phyloP scores from a whole-genome alignment of 257 asterid genomes.

The Solanum lycopersicoides region DNA sequence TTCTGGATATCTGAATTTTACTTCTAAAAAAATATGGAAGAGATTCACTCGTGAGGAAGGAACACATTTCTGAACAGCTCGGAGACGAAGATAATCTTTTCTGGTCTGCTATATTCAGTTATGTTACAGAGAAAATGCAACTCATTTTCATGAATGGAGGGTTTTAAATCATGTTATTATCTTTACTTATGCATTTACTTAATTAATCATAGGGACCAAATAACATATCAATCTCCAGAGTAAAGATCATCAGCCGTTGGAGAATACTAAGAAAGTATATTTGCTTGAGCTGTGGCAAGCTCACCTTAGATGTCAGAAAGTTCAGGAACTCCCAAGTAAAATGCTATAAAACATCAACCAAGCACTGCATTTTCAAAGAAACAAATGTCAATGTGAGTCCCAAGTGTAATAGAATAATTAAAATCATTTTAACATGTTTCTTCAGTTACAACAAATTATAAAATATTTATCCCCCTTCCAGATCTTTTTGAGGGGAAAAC shows the following conservation, averaged over 20 bases:
- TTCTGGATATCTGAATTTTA: neutral
- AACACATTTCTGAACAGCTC: neutral
- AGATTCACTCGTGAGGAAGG: neutral
- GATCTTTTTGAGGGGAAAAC: neutral
- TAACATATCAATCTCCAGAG: neutral
- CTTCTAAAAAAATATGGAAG: neutral
- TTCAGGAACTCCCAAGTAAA: neutral
- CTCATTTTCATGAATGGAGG: neutral
- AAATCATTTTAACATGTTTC: neutral
- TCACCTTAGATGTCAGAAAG: neutral
- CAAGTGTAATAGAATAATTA: neutral
- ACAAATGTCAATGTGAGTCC: neutral
- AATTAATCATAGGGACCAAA: neutral
- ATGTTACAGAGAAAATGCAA: neutral
- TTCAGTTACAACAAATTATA: neutral
- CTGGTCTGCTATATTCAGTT: neutral
- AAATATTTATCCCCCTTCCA: neutral
- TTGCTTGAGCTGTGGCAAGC: neutral
- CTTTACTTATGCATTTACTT: neutral
- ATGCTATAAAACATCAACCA: neutral
- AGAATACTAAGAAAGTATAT: neutral
- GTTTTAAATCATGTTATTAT: neutral
- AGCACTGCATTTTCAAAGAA: neutral
- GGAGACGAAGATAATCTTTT: neutral
- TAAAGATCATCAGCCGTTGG: neutral